Evolutionary conservation across 805 yeast species (phyloP), one percentile per base, ranked within the genome.

Genomic region (Cyberlindnera xishuangbannaensis): DNA sequence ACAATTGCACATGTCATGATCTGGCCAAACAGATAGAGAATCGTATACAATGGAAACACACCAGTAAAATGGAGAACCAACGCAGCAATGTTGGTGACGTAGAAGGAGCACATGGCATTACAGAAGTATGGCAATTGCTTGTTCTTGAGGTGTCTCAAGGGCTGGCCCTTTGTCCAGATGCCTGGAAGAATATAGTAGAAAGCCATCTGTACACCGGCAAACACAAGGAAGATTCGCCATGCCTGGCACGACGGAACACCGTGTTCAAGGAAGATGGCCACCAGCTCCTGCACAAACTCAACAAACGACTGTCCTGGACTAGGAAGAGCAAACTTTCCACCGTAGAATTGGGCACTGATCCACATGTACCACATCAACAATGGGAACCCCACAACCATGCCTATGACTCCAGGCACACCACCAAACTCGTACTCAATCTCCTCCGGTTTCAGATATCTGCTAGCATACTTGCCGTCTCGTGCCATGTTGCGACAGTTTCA

Each of bases 281-380:
- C 66, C 44, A 75, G 56, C 37, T 65, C 69, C 30, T 36, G 40
- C 10, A 69, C 37, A 50, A 75, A 86, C 21, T 68, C 68, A 8
- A 14, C 19, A 31, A 50, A 34, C 7, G 71, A 49, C 58, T 82
- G 76, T 31, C 64, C 76, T 4, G 56, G 67, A 0, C 56, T 53
- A 4, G 96, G 96, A 58, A 68, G 61, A 16, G 95, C 86, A 18
- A 84, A 69, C 30, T 64, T 52, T 2, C 95, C 95, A 43, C 65
- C 65, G 60, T 86, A 85, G 58, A 81, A 87, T 41, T 74, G 73
- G 32, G 92, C 90, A 50, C 86, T 72, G 34, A 90, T 78, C 94
- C 95, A 90, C 92, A 92, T 82, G 62, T 92, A 92, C 70, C 81
- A 85, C 98, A 92, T 92, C 53, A 92, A 67, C 29, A 80, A 53